Evolutionary conservation across 805 yeast species (phyloP).

Genomic region (Starmerella sp.): DNA sequence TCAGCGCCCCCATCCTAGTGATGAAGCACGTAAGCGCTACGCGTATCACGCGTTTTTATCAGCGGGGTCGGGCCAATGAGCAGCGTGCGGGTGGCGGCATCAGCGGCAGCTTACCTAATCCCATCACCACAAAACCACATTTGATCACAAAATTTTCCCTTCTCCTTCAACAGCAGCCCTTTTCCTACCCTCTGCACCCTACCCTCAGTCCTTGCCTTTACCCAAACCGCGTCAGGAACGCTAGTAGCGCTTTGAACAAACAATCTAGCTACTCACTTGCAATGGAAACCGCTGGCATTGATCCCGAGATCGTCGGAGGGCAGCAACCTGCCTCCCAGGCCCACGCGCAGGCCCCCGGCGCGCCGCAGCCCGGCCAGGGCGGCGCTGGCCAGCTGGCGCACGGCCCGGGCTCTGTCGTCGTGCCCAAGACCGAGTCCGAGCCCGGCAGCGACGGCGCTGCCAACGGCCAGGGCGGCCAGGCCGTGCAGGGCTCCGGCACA

Average conservation of each 20-base stretch:
- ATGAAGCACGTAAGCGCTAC: not conserved
- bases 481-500: constrained; percentile 6
- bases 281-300: constrained; percentile 27
- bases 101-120: not conserved
- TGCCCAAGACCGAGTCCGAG: constrained; percentile 5
- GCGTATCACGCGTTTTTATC: constrained; percentile 1
- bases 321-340: constrained; percentile 19
- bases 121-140: constrained; percentile 2
- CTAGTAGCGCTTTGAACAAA: not conserved
- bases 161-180: constrained; percentile 14
- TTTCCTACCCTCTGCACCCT: constrained; percentile 22
- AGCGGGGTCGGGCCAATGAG: not conserved
- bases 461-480: constrained; percentile 11
- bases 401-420: constrained; percentile 1
- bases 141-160: constrained; percentile 4
- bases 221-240: constrained; percentile 21
- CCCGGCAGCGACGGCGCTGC: constrained; percentile 5
- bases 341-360: constrained; percentile 13
- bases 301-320: constrained; percentile 28
- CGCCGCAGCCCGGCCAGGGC: constrained; percentile 18
- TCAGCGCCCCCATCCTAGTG: not conserved
- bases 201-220: constrained; percentile 22
- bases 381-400: constrained; percentile 8
- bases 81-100: not conserved
- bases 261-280: not conserved